Percentiles rank a stretch among this genome's conserved stretches.
Conservation (phyloP, 345 rosid genomes). For the Garcia nutans region DNA sequence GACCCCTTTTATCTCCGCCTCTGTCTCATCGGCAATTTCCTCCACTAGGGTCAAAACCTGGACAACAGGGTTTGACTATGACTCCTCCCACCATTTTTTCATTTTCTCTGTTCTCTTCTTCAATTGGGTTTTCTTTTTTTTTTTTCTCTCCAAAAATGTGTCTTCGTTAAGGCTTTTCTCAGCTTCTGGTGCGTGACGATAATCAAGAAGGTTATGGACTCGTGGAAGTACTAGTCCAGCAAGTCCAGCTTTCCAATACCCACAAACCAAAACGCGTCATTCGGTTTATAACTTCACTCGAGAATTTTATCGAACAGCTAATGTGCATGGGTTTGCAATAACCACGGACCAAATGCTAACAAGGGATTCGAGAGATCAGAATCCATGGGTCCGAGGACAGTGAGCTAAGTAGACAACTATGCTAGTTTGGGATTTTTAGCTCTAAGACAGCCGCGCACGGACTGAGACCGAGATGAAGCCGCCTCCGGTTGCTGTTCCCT, state of each 20-base stretch:
- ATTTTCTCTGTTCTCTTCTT: slow-evolving; percentile 61
- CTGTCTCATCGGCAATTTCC: slow-evolving; percentile 57
- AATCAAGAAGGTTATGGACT: slow-evolving; percentile 67
- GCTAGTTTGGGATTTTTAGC: too few species aligned
- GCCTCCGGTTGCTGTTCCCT: slow-evolving; percentile 94
- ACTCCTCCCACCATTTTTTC: slow-evolving; percentile 69
- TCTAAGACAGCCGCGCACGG: slow-evolving; percentile 62
- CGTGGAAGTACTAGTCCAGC: slow-evolving; percentile 69
- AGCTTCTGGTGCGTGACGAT: slow-evolving; percentile 74
- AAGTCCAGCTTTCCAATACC: slow-evolving; percentile 21
- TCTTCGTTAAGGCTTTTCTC: slow-evolving; percentile 61
- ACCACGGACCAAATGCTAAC: too few species aligned
- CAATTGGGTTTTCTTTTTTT: slow-evolving; percentile 67
- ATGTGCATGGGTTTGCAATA: too few species aligned
- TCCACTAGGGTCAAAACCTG: slow-evolving; percentile 59
- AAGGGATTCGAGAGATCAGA: too few species aligned
- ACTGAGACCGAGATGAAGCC: slow-evolving; percentile 72
- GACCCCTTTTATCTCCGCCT: too few species aligned
- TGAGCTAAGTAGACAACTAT: too few species aligned
- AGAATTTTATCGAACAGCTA: too few species aligned
- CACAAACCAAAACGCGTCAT: too few species aligned
- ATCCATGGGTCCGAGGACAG: too few species aligned
- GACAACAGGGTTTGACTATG: slow-evolving; percentile 63
- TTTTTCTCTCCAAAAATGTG: slow-evolving; percentile 51
- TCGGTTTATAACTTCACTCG: too few species aligned